Evolutionary conservation across 768 basidiomycete species (phyloP).

Genomic region (Pleurotus sapidus): DNA sequence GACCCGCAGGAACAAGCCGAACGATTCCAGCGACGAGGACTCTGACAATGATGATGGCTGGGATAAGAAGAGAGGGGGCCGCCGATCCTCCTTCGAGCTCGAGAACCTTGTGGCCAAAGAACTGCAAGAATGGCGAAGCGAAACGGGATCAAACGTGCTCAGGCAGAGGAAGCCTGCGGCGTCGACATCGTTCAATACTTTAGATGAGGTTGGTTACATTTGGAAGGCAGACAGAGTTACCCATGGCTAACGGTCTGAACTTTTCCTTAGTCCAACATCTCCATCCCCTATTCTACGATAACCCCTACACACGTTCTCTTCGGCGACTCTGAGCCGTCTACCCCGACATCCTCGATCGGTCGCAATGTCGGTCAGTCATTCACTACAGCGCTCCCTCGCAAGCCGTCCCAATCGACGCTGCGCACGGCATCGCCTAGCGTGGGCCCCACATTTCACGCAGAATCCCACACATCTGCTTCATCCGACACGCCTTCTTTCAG

Average conservation of each 20-base stretch:
- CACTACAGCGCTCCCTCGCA: not conserved
- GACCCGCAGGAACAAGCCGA: slow-evolving; percentile 12
- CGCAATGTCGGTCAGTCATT: not conserved
- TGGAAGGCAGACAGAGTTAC: too few relatives aligned
- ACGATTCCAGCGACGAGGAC: slow-evolving; percentile 9
- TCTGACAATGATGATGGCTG: slow-evolving; percentile 6
- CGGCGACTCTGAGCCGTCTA: slow-evolving; percentile 25
- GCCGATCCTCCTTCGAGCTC: slow-evolving; percentile 38
- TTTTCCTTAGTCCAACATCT: slow-evolving; percentile 36
- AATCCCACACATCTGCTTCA: not conserved
- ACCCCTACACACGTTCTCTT: slow-evolving; percentile 47
- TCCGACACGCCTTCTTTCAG: not conserved
- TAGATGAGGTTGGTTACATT: slow-evolving; percentile 44
- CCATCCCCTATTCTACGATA: slow-evolving; percentile 44
- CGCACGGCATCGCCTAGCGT: not conserved
- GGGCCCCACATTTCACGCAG: not conserved
- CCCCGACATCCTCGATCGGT: slow-evolving; percentile 10
- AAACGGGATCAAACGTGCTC: slow-evolving; percentile 30
- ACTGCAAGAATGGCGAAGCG: slow-evolving; percentile 50
- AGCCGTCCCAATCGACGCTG: not conserved
- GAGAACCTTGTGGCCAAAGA: slow-evolving; percentile 50
- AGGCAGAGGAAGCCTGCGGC: slow-evolving; percentile 25
- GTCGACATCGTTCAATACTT: slow-evolving; percentile 21
- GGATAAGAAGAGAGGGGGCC: slow-evolving; percentile 8
- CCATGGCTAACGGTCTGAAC: too few relatives aligned